These are phyloP conservation scores for Phoenix roebelenii DNA, from an alignment of 176 grass and related monocot genomes.

Conservation along the genomic window DNA sequence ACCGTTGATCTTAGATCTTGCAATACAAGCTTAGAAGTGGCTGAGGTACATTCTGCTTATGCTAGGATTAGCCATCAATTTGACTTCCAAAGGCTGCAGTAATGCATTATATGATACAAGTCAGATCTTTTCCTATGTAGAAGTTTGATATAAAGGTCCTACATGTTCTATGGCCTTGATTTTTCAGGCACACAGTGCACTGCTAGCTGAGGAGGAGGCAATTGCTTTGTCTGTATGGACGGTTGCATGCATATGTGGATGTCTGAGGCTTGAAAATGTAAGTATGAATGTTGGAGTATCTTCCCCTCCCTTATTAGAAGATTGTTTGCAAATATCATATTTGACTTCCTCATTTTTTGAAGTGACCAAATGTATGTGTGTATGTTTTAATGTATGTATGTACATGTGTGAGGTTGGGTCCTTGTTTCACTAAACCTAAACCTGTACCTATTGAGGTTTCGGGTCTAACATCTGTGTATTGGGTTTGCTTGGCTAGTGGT, in stretches of 20 bases:
- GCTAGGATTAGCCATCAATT: background rate
- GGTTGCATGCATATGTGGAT: conserved; percentile 84
- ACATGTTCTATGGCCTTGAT: background rate
- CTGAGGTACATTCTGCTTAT: conserved; percentile 50
- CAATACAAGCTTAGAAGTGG: conserved; percentile 73
- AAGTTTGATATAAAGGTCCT: no score
- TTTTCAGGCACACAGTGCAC: conserved; percentile 68
- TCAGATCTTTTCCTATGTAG: no score
- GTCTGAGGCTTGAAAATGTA: conserved; percentile 95
- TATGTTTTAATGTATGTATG: no score
- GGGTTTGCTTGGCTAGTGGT: no score
- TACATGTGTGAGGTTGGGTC: no score
- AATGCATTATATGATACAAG: no score
- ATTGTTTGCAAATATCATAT: no score
- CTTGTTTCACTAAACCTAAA: no score
- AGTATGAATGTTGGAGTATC: conserved; percentile 10
- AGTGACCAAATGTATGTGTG: no score
- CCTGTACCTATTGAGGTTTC: no score
- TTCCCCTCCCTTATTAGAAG: background rate
- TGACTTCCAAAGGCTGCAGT: background rate
- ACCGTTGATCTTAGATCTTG: conserved; percentile 76
- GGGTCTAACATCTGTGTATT: no score
- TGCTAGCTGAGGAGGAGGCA: conserved; percentile 91
- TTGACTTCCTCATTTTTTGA: no score
- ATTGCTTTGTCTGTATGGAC: conserved; percentile 94